Conservation (phyloP, 2,329 filamentous ascomycete genomes). For the Alternaria arbusti region DNA sequence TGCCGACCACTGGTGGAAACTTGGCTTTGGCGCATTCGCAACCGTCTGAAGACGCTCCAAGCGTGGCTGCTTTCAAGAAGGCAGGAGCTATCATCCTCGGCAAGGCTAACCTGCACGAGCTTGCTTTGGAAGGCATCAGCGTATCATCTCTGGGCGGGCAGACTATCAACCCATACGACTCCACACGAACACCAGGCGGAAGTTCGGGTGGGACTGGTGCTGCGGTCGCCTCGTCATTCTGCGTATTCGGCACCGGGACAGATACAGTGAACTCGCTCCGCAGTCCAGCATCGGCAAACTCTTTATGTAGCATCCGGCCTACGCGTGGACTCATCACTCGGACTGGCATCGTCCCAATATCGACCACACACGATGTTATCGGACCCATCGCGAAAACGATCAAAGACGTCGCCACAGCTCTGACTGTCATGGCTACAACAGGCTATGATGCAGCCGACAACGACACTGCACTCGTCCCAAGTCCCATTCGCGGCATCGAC, state of each 20-base stretch:
- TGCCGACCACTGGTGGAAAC: constrained; percentile 65
- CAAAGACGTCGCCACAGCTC: constrained; percentile 58
- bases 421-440: constrained; percentile 61
- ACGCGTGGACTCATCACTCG: constrained; percentile 60
- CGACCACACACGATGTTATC: constrained; percentile 62
- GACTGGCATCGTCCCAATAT: constrained; percentile 62
- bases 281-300: constrained; percentile 67
- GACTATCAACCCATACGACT: constrained; percentile 71
- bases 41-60: constrained; percentile 58
- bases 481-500: constrained; percentile 51
- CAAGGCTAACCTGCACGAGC: constrained; percentile 66
- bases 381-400: constrained; percentile 62
- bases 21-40: constrained; percentile 57
- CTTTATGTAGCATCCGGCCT: constrained; percentile 65
- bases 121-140: constrained; percentile 68
- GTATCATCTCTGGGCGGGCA: constrained; percentile 70
- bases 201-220: constrained; percentile 69
- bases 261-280: constrained; percentile 67
- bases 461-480: constrained; percentile 57
- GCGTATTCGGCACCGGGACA: constrained; percentile 64
- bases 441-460: constrained; percentile 62
- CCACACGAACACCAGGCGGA: constrained; percentile 68
- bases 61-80: constrained; percentile 56
- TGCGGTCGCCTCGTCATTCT: constrained; percentile 64
- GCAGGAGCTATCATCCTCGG: constrained; percentile 64